phyloP scores from a whole-genome alignment of 306 rosid species.

The Cicer judaicum region DNA sequence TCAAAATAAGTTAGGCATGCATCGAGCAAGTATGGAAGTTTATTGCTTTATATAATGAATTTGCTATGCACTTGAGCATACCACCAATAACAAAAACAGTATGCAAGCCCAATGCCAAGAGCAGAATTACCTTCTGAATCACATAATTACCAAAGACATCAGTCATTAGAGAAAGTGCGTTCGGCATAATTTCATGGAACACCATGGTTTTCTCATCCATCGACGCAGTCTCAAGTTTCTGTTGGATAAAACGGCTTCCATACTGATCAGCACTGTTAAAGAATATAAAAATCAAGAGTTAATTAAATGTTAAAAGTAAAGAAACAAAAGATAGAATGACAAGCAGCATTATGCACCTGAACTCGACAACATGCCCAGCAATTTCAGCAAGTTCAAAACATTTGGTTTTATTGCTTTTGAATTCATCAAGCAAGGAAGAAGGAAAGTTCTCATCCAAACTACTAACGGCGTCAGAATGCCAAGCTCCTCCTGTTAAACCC shows the following conservation, averaged over 20 bases:
- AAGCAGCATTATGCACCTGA: slow-evolving; percentile 62
- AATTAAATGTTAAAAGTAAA: slow-evolving; percentile 29
- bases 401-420: slow-evolving; percentile 84
- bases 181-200: slow-evolving; percentile 93
- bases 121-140: slow-evolving; percentile 78
- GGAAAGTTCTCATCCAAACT: slow-evolving; percentile 73
- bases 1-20: slow-evolving; percentile 33
- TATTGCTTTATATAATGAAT: slow-evolving; percentile 2
- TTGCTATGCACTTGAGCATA: slow-evolving; percentile 17
- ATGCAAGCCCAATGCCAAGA: slow-evolving; percentile 14
- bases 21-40: neutral
- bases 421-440: slow-evolving; percentile 82
- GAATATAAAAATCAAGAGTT: slow-evolving; percentile 4
- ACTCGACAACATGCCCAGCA: slow-evolving; percentile 67
- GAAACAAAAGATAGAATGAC: slow-evolving; percentile 33
- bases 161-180: slow-evolving; percentile 88
- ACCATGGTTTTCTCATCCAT: slow-evolving; percentile 86
- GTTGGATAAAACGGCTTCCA: slow-evolving; percentile 96
- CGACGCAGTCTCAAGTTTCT: slow-evolving; percentile 92
- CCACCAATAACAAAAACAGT: slow-evolving; percentile 15
- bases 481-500: slow-evolving; percentile 73
- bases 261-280: slow-evolving; percentile 86
- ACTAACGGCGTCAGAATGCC: slow-evolving; percentile 74
- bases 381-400: slow-evolving; percentile 93
- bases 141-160: slow-evolving; percentile 98